These are phyloP conservation scores for Avena sativa DNA, from an alignment of 176 grass and related monocot species.

Conservation along the genomic window DNA sequence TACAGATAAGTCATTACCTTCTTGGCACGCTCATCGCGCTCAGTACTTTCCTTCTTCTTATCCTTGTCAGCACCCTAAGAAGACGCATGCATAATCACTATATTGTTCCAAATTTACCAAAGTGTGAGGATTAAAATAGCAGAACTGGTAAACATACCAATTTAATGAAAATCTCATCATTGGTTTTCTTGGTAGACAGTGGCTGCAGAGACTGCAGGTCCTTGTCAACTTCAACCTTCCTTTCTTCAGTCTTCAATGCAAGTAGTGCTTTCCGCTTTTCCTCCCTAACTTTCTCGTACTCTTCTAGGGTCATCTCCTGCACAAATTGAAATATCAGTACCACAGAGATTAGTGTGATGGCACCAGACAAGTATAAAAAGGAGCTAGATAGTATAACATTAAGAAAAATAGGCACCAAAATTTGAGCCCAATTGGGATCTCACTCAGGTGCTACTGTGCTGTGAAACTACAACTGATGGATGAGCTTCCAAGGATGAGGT, in stretches of 20 bases:
- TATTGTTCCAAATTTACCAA: background rate
- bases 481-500: background rate
- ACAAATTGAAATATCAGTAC: slow-evolving; percentile 35
- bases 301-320: slow-evolving; percentile 93
- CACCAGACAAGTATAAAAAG: background rate
- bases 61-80: slow-evolving; percentile 83
- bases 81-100: background rate
- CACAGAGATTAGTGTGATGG: background rate
- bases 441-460: background rate
- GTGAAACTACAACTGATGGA: background rate
- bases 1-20: slow-evolving; percentile 52
- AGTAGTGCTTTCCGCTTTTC: slow-evolving; percentile 80
- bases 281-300: slow-evolving; percentile 88
- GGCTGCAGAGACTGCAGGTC: slow-evolving; percentile 77
- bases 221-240: slow-evolving; percentile 89
- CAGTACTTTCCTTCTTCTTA: slow-evolving; percentile 84
- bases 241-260: slow-evolving; percentile 74
- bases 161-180: slow-evolving; percentile 82
- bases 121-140: slow-evolving; percentile 8
- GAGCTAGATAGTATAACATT: background rate
- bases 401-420: background rate
- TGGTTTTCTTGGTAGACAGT: slow-evolving; percentile 76
- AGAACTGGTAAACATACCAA: slow-evolving; percentile 54
- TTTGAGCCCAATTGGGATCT: background rate
- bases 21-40: slow-evolving; percentile 77